Percentiles rank a stretch among this genome's conserved stretches.
Conservation (phyloP, 2,329 filamentous ascomycete species). For the Parastagonospora avenae region DNA sequence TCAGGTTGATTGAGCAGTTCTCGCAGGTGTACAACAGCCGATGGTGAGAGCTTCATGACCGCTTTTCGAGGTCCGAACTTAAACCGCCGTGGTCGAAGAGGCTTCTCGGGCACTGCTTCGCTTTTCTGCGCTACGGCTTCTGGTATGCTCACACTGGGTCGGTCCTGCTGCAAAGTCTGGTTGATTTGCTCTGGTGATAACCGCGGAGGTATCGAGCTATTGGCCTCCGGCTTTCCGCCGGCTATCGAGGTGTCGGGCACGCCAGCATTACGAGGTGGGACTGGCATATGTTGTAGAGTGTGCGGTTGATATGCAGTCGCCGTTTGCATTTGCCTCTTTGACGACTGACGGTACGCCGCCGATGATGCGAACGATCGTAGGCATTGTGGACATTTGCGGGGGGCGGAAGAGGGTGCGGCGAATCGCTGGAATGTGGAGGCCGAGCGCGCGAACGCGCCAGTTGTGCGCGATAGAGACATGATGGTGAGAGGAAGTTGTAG, state of each 20-base stretch:
- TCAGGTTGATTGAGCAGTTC: slow-evolving; percentile 81
- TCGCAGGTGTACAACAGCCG: slow-evolving; percentile 79
- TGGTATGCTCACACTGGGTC: slow-evolving; percentile 54
- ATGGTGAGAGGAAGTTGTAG: slow-evolving; percentile 8
- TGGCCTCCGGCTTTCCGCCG: slow-evolving; percentile 54
- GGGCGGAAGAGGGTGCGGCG: slow-evolving; percentile 28
- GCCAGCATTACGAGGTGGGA: slow-evolving; percentile 64
- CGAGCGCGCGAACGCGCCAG: slow-evolving; percentile 29
- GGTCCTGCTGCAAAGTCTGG: slow-evolving; percentile 23
- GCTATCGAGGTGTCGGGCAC: slow-evolving; percentile 67
- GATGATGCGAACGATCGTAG: slow-evolving; percentile 53
- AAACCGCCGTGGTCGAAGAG: slow-evolving; percentile 62
- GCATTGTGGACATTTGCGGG: slow-evolving; percentile 50
- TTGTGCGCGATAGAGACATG: slow-evolving; percentile 41
- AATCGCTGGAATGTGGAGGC: slow-evolving; percentile 29
- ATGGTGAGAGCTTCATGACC: slow-evolving; percentile 81
- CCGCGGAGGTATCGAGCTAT: slow-evolving; percentile 56
- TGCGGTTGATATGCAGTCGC: slow-evolving; percentile 68
- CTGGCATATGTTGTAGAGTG: slow-evolving; percentile 60
- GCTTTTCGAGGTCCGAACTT: slow-evolving; percentile 85
- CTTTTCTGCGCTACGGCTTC: slow-evolving; percentile 72
- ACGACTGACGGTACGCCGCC: slow-evolving; percentile 40
- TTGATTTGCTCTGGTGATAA: slow-evolving; percentile 29
- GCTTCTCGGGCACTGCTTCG: slow-evolving; percentile 52
- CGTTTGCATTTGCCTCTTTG: slow-evolving; percentile 61